A percentile compares a stretch with the other conserved stretches of the same genome.
Evolutionary conservation across 2,329 filamentous ascomycete genomes (phyloP).

Genomic region (Raffaelea albimanens): DNA sequence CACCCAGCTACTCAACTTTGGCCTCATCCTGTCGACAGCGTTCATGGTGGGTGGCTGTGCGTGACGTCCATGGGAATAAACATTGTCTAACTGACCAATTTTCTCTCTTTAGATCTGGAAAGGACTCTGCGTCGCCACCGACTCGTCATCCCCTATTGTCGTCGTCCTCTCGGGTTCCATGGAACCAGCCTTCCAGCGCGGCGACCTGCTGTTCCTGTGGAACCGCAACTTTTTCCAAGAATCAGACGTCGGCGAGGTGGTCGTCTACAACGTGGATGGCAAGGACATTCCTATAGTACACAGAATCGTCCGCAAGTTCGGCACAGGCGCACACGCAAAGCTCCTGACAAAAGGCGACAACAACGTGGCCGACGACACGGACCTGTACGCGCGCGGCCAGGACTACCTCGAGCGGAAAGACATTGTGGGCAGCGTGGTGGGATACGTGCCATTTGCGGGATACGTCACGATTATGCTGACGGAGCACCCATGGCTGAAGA

Average conservation of each 20-base stretch:
- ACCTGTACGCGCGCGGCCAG: constrained; percentile 71
- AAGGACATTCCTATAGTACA: constrained; percentile 99
- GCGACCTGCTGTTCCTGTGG: constrained; percentile 69
- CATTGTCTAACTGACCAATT: background rate
- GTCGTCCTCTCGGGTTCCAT: constrained; percentile 78
- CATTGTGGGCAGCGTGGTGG: constrained; percentile 83
- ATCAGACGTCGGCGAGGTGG: constrained; percentile 41
- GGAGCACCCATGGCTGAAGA: constrained; percentile 96
- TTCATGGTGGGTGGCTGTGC: constrained; percentile 85
- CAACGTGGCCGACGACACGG: constrained; percentile 87
- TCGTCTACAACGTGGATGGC: constrained; percentile 69
- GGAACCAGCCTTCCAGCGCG: constrained; percentile 74
- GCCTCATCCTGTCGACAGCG: constrained; percentile 77
- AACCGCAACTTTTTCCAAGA: constrained; percentile 55
- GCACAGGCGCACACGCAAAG: constrained; percentile 43
- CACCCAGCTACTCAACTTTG: constrained; percentile 80
- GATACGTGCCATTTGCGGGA: constrained; percentile 87
- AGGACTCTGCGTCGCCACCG: constrained; percentile 67
- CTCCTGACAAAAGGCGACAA: constrained; percentile 97
- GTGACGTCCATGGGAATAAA: no score
- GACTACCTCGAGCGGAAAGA: constrained; percentile 80
- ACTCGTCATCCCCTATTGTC: constrained; percentile 70
- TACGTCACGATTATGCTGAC: constrained; percentile 95
- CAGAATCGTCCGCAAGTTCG: constrained; percentile 70
- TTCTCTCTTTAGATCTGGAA: constrained; percentile 60